Evolutionary conservation across 2,329 filamentous ascomycete species (phyloP).

Genomic region (Colletotrichum spaethianum): DNA sequence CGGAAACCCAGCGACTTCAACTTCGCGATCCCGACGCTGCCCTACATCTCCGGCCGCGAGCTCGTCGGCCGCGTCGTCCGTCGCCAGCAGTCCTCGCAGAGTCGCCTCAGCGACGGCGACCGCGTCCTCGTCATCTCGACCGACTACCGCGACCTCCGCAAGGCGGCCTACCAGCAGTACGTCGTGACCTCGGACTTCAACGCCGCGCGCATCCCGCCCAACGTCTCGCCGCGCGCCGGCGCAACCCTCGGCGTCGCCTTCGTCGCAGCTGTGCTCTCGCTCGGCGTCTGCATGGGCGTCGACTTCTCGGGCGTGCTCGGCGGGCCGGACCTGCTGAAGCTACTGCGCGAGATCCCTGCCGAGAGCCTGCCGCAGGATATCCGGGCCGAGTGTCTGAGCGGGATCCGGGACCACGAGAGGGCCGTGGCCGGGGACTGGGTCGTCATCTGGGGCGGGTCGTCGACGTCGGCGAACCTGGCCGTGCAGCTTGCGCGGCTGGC

Average conservation of each 20-base stretch:
- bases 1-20: conserved; percentile 71
- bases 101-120: conserved; percentile 67
- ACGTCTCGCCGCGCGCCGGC: conserved; percentile 66
- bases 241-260: conserved; percentile 80
- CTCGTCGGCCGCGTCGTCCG: conserved; percentile 74
- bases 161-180: conserved; percentile 81
- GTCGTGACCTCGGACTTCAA: conserved; percentile 76
- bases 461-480: conserved; percentile 76
- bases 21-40: conserved; percentile 77
- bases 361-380: conserved; percentile 73
- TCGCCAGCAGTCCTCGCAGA: conserved; percentile 44
- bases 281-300: conserved; percentile 79
- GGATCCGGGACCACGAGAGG: conserved; percentile 66
- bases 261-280: conserved; percentile 75
- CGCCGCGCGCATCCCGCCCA: conserved; percentile 71
- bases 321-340: conserved; percentile 72
- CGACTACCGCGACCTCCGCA: conserved; percentile 80
- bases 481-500: conserved; percentile 78
- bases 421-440: conserved; percentile 77
- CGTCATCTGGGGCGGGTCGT: conserved; percentile 83
- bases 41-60: conserved; percentile 79
- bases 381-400: conserved; percentile 71
- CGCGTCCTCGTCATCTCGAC: conserved; percentile 77
- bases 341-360: conserved; percentile 62
- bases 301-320: conserved; percentile 68